Conservation (phyloP, 2,329 filamentous ascomycete genomes). For the Ambrosiella beaveri region DNA sequence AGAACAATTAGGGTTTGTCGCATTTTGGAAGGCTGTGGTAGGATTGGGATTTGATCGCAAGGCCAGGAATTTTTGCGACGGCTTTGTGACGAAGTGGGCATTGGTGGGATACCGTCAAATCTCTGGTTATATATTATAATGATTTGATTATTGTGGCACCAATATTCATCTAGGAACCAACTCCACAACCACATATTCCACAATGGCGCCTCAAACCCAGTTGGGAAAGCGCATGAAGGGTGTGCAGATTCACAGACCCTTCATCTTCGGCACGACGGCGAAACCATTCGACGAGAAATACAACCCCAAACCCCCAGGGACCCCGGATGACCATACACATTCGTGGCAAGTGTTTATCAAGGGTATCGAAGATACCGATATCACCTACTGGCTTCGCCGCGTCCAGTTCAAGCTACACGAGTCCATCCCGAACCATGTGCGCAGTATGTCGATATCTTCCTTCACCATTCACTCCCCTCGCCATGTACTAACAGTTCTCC, state of each 20-base stretch:
- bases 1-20: background rate
- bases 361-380: slow-evolving; percentile 73
- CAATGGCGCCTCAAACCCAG: slow-evolving; percentile 42
- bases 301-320: slow-evolving; percentile 58
- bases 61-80: background rate
- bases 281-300: slow-evolving; percentile 58
- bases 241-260: slow-evolving; percentile 45
- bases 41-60: background rate
- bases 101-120: too few relatives aligned
- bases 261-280: slow-evolving; percentile 66
- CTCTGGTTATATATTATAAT: too few relatives aligned
- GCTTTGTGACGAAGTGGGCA: background rate
- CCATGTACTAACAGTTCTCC: background rate
- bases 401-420: slow-evolving; percentile 98
- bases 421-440: slow-evolving; percentile 79
- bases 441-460: slow-evolving; percentile 34
- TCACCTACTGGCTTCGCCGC: slow-evolving; percentile 89
- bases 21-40: background rate
- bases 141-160: too few relatives aligned
- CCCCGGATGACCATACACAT: slow-evolving; percentile 85
- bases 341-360: slow-evolving; percentile 91
- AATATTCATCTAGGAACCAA: too few relatives aligned
- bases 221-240: slow-evolving; percentile 48
- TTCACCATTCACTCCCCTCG: background rate
- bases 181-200: background rate